Conservation (phyloP, 2,329 filamentous ascomycete species). For the Lecanicillium sp. region DNA sequence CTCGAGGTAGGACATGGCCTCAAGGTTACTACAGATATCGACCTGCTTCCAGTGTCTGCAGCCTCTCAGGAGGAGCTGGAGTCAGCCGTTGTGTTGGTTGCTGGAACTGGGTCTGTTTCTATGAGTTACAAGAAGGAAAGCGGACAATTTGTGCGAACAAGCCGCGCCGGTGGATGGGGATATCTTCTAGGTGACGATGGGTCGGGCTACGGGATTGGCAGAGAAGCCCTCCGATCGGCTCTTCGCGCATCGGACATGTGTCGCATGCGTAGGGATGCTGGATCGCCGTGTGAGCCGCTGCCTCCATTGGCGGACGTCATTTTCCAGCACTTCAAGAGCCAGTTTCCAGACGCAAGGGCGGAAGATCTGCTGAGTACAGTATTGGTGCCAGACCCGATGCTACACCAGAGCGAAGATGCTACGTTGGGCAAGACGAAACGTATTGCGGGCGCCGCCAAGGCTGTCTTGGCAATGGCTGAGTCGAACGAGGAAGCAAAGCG, state of each 20-base stretch:
- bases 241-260: conserved; percentile 21
- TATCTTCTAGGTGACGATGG: conserved; percentile 34
- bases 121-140: conserved; percentile 25
- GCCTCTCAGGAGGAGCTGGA: conserved; percentile 9
- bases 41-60: conserved; percentile 24
- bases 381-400: conserved; percentile 8
- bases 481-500: conserved; percentile 11
- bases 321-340: conserved; percentile 10
- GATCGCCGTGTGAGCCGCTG: not conserved
- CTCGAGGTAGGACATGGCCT: conserved; percentile 15
- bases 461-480: conserved; percentile 12
- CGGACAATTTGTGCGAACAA: conserved; percentile 16
- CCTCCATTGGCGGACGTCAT: conserved; percentile 11
- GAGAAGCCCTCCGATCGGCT: conserved; percentile 23
- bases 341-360: conserved; percentile 7
- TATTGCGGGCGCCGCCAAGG: conserved; percentile 14
- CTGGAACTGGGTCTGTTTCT: conserved; percentile 34
- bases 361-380: conserved; percentile 14
- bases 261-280: conserved; percentile 3
- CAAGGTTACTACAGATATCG: conserved; percentile 29
- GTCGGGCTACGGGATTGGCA: conserved; percentile 30
- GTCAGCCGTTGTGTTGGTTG: conserved; percentile 27
- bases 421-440: conserved; percentile 8
- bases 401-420: conserved; percentile 5
- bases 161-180: conserved; percentile 35